Conservation (phyloP, 305 asterid genomes). For the Caryopteris hybrid region DNA sequence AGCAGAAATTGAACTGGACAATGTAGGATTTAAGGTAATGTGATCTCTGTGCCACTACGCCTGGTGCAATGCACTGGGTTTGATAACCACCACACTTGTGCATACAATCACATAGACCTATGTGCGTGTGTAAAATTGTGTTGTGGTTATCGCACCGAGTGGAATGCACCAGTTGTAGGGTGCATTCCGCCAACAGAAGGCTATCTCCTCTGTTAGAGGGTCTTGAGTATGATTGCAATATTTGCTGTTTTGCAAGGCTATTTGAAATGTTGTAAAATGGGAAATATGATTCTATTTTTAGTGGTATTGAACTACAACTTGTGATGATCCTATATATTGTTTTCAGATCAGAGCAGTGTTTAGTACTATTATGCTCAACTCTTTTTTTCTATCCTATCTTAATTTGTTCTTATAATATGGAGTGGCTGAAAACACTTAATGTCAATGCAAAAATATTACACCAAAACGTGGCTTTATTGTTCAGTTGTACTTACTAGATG, state of each 20-base stretch:
- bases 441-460: background rate
- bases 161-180: background rate
- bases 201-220: background rate
- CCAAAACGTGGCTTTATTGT: background rate
- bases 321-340: background rate
- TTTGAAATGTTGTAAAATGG: background rate
- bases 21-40: background rate
- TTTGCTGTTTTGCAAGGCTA: background rate
- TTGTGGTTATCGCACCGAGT: too few species aligned
- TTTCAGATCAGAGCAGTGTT: background rate
- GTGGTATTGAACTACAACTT: background rate
- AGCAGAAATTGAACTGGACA: background rate
- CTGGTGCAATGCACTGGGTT: background rate
- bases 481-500: background rate
- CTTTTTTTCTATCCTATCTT: background rate
- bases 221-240: background rate
- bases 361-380: background rate
- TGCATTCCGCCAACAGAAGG: background rate
- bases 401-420: background rate
- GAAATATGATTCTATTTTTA: background rate
- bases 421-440: background rate
- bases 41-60: background rate
- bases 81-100: too few species aligned
- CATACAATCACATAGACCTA: too few species aligned
- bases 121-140: too few species aligned